A percentile compares a stretch with the other conserved stretches of the same genome.
These are phyloP conservation scores for Saprolegnia parasitica DNA, from an alignment of 352 stramenopile genomes.

Conservation along the genomic window DNA sequence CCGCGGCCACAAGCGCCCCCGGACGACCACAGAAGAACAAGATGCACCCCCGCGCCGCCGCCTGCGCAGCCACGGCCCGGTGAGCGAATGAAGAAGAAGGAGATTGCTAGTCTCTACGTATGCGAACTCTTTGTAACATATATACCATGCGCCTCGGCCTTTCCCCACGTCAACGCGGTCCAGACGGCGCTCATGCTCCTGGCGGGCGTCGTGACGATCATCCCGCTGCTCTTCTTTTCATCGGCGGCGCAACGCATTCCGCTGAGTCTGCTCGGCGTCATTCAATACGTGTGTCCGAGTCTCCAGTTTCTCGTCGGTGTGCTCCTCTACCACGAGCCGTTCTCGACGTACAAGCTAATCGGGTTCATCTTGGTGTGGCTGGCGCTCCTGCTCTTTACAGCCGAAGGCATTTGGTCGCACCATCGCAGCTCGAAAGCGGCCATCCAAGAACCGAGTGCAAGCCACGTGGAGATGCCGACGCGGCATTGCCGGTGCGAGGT, in stretches of 20 bases:
- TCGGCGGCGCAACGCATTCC: neutral
- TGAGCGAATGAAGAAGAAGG: too few relatives aligned
- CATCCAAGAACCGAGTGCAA: neutral
- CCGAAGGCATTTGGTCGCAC: neutral
- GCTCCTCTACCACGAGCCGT: neutral
- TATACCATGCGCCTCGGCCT: too few relatives aligned
- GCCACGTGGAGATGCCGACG: neutral
- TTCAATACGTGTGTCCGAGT: neutral
- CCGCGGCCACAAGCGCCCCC: too few relatives aligned
- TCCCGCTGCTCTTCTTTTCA: neutral
- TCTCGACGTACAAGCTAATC: neutral
- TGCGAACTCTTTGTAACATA: too few relatives aligned
- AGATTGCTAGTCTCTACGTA: too few relatives aligned
- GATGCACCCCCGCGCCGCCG: too few relatives aligned
- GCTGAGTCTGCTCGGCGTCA: neutral
- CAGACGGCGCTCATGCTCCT: neutral
- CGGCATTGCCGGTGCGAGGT: too few relatives aligned
- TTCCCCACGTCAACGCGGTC: neutral
- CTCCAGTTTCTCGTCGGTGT: neutral
- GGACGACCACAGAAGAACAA: too few relatives aligned
- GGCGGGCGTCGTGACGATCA: conserved; percentile 11
- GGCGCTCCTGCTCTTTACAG: neutral
- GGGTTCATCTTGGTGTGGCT: conserved; percentile 3
- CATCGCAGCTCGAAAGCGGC: neutral
- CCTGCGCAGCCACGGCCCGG: too few relatives aligned